These are phyloP conservation scores for Diaporthe ilicicola DNA, from an alignment of 2,329 filamentous ascomycete genomes.

Conservation along the genomic window DNA sequence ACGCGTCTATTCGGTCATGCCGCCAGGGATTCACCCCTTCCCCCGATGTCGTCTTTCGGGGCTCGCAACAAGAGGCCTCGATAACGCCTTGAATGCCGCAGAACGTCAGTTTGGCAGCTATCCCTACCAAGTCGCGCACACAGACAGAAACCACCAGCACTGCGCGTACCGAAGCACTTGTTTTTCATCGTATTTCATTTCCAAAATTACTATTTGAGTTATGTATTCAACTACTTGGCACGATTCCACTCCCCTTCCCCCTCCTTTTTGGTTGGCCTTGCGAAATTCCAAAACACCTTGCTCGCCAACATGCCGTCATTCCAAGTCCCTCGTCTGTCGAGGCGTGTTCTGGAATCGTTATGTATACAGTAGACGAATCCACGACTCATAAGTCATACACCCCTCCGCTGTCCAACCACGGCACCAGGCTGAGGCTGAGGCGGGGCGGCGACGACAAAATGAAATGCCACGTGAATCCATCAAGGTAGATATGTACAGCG, in stretches of 20 bases:
- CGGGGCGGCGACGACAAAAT: not conserved
- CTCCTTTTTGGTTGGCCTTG: not conserved
- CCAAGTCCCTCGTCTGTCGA: constrained; percentile 13
- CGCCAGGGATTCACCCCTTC: not conserved
- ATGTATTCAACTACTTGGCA: not conserved
- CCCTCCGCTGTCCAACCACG: constrained; percentile 2
- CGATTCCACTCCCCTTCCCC: not conserved
- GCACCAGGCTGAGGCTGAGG: constrained; percentile 30
- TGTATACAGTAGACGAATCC: constrained; percentile 11
- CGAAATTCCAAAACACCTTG: not conserved
- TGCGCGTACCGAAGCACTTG: not conserved
- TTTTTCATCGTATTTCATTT: not conserved
- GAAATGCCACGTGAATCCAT: not conserved
- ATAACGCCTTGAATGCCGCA: not conserved
- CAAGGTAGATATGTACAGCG: constrained; percentile 30
- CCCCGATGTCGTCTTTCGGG: not conserved
- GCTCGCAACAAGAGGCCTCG: not conserved
- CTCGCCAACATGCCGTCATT: constrained; percentile 8
- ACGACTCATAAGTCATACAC: not conserved
- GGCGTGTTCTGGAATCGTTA: not conserved
- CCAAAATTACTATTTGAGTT: constrained; percentile 32
- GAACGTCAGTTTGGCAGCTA: not conserved
- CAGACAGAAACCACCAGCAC: not conserved
- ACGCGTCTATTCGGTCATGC: not conserved
- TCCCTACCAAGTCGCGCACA: not conserved